Conservation (phyloP, 805 yeast genomes). For the Tetrapisispora namnaoensis region DNA sequence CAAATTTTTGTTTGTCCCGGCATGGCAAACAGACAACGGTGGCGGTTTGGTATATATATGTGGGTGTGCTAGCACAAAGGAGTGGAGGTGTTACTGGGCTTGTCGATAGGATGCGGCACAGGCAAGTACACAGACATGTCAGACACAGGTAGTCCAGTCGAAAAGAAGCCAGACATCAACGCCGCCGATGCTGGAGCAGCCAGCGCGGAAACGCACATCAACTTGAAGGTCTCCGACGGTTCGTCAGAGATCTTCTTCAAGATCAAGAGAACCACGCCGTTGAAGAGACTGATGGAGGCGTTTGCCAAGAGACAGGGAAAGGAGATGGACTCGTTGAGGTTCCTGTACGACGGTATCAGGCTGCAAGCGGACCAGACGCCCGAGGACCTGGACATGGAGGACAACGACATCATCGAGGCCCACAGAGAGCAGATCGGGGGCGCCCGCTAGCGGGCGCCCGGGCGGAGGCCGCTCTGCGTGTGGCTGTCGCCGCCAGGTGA, state of each 20-base stretch:
- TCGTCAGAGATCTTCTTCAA: slow-evolving; percentile 91
- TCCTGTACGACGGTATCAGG: slow-evolving; percentile 88
- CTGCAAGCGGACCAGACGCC: slow-evolving; percentile 86
- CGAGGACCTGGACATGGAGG: slow-evolving; percentile 84
- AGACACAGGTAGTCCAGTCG: slow-evolving; percentile 19
- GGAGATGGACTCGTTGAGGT: slow-evolving; percentile 69
- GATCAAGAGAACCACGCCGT: slow-evolving; percentile 84
- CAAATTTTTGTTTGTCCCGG: too few relatives aligned
- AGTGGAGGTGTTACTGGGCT: too few relatives aligned
- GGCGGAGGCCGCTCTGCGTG: too few relatives aligned
- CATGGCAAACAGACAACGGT: too few relatives aligned
- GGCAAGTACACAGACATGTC: slow-evolving; percentile 20
- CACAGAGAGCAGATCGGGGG: slow-evolving; percentile 88
- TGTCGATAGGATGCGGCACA: too few relatives aligned
- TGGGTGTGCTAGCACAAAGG: too few relatives aligned
- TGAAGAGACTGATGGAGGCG: slow-evolving; percentile 93
- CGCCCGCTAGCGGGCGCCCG: not conserved
- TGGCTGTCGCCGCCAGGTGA: too few relatives aligned
- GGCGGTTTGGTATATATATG: too few relatives aligned
- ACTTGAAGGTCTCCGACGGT: slow-evolving; percentile 90
- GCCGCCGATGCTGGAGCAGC: slow-evolving; percentile 36
- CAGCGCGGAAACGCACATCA: slow-evolving; percentile 68
- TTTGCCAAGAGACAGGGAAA: slow-evolving; percentile 97
- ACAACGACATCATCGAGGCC: slow-evolving; percentile 94
- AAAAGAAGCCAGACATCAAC: slow-evolving; percentile 33